Conservation (phyloP, 768 basidiomycete genomes). For the Mycena rosella region DNA sequence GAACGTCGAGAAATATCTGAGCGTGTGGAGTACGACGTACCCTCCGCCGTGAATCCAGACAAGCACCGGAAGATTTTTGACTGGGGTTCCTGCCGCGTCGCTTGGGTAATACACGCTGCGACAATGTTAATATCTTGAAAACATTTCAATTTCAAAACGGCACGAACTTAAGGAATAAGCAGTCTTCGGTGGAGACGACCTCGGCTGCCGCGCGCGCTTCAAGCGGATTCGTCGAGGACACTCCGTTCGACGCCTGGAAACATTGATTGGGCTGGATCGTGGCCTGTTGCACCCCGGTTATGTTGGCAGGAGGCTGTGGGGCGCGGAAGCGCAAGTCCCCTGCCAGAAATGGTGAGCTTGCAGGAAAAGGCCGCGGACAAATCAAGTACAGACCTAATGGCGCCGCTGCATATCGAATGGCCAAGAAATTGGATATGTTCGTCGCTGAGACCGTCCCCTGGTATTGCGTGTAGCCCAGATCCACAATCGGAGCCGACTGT, state of each 20-base stretch:
- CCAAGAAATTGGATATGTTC: slow-evolving; percentile 54
- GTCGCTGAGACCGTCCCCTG: slow-evolving; percentile 52
- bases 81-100: slow-evolving; percentile 33
- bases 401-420: slow-evolving; percentile 64
- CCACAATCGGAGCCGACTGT: slow-evolving; percentile 43
- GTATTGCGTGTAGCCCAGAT: slow-evolving; percentile 61
- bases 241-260: slow-evolving; percentile 12
- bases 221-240: slow-evolving; percentile 19
- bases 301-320: slow-evolving; percentile 29
- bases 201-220: slow-evolving; percentile 4
- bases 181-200: slow-evolving; percentile 43
- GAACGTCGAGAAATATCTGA: too few relatives aligned
- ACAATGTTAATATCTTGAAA: background rate
- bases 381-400: slow-evolving; percentile 53
- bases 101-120: slow-evolving; percentile 53
- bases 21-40: background rate
- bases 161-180: slow-evolving; percentile 47
- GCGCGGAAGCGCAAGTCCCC: slow-evolving; percentile 40
- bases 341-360: background rate
- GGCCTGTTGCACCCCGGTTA: slow-evolving; percentile 15
- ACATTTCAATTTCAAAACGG: background rate
- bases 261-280: slow-evolving; percentile 11
- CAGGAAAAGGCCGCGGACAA: background rate
- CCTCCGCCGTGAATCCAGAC: slow-evolving; percentile 55
- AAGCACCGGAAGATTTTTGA: slow-evolving; percentile 51